Percentiles rank a stretch among this genome's conserved stretches.
These are phyloP conservation scores for Musa schizocarpa DNA, from an alignment of 176 grass and related monocot species.

Conservation along the genomic window DNA sequence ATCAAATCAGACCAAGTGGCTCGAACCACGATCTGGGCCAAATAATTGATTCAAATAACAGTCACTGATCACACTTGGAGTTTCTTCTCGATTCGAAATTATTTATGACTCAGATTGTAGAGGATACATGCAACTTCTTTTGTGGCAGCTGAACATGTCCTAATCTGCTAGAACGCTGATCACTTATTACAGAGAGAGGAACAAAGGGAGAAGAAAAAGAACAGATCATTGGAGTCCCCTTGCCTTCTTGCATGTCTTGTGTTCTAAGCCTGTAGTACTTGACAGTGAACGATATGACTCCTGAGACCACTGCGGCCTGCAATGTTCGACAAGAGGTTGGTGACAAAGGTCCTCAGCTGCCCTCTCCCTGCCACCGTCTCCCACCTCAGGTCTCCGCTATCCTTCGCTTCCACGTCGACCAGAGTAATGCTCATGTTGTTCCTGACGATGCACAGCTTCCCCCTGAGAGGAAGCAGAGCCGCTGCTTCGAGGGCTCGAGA, in stretches of 20 bases:
- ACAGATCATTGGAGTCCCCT: neutral
- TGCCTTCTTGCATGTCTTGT: neutral
- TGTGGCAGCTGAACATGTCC: no score
- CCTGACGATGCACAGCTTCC: constrained; percentile 59
- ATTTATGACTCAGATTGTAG: no score
- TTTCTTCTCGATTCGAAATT: no score
- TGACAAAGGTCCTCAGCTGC: constrained; percentile 44
- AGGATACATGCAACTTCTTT: no score
- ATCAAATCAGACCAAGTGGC: no score
- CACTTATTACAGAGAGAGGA: neutral
- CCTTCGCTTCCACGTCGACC: constrained; percentile 28
- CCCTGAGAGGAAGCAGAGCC: constrained; percentile 39
- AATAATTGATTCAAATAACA: no score
- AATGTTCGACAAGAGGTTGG: constrained; percentile 39
- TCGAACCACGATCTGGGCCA: no score
- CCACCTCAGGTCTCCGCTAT: constrained; percentile 26
- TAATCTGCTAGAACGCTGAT: neutral
- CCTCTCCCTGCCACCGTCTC: constrained; percentile 43
- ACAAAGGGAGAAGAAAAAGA: neutral
- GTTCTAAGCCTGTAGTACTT: constrained; percentile 63
- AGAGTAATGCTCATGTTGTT: constrained; percentile 69
- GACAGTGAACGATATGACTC: constrained; percentile 60
- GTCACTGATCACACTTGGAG: no score
- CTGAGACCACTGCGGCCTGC: constrained; percentile 37
- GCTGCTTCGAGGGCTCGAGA: constrained; percentile 51